phyloP scores from a whole-genome alignment of 1,139 yeast genomes.

The Lipomyces yarrowii region DNA sequence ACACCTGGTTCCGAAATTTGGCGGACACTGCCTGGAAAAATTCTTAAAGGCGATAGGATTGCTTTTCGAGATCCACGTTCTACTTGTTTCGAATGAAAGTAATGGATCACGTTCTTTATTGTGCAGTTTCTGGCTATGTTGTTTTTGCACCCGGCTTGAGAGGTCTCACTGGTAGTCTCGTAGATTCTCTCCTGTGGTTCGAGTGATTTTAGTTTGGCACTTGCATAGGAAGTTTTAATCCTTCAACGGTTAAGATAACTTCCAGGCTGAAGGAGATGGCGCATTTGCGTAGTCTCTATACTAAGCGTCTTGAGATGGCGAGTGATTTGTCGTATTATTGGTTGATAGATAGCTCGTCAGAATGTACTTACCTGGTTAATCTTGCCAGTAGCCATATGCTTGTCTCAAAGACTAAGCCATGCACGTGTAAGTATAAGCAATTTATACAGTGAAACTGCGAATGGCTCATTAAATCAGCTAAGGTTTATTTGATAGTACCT shows the following conservation, averaged over 20 bases:
- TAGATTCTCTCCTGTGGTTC: not conserved
- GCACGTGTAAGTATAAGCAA: slow-evolving; percentile 46
- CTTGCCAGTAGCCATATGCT: slow-evolving; percentile 56
- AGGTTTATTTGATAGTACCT: slow-evolving; percentile 53
- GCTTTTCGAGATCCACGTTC: no score
- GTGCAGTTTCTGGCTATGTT: not conserved
- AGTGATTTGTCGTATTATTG: slow-evolving; percentile 28
- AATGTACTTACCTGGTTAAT: slow-evolving; percentile 50
- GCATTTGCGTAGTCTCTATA: slow-evolving; percentile 9
- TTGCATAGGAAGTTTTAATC: not conserved
- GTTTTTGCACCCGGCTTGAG: not conserved
- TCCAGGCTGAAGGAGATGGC: slow-evolving; percentile 10
- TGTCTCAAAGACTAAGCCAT: slow-evolving; percentile 48
- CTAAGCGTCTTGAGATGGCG: slow-evolving; percentile 17
- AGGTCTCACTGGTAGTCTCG: not conserved
- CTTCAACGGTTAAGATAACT: not conserved
- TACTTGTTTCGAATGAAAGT: no score
- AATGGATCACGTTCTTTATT: no score
- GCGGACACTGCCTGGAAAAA: no score
- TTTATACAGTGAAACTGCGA: slow-evolving; percentile 52
- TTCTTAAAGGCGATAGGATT: no score
- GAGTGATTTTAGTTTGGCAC: not conserved
- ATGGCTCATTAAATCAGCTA: slow-evolving; percentile 53
- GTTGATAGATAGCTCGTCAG: slow-evolving; percentile 16
- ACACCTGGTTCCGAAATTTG: no score